Conservation (phyloP, 2,329 filamentous ascomycete genomes). For the Lachnellula arida region DNA sequence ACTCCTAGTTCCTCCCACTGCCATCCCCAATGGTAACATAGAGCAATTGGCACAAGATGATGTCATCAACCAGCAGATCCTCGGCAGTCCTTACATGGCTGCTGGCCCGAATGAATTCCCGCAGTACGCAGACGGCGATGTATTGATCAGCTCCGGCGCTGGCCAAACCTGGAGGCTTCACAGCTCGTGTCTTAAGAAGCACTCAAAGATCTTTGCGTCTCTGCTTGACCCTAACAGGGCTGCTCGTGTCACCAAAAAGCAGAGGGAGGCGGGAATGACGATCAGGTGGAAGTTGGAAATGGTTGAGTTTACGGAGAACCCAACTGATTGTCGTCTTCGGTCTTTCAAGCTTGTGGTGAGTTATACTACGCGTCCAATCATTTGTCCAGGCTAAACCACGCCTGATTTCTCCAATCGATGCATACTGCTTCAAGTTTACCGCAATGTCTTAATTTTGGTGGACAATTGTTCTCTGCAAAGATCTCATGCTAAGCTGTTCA, state of each 20-base stretch:
- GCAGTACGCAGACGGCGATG: constrained; percentile 22
- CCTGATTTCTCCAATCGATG: not conserved
- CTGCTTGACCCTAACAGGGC: constrained; percentile 9
- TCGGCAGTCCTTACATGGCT: not conserved
- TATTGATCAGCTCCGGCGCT: constrained; percentile 22
- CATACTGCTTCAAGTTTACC: not conserved
- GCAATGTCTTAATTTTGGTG: not conserved
- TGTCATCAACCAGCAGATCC: not conserved
- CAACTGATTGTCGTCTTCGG: constrained; percentile 16
- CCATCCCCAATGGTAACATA: too few species aligned
- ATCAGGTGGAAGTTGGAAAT: constrained; percentile 24
- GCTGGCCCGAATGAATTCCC: constrained; percentile 1
- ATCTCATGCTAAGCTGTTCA: not conserved
- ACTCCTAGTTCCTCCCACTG: too few species aligned
- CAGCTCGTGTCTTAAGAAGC: constrained; percentile 15
- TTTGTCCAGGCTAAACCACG: not conserved
- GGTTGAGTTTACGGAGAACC: constrained; percentile 11
- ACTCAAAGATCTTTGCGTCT: constrained; percentile 12
- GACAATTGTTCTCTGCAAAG: not conserved
- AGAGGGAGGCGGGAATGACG: constrained; percentile 9
- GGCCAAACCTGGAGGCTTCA: constrained; percentile 27
- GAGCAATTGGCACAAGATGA: not conserved
- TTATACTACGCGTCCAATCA: not conserved
- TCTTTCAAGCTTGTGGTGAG: constrained; percentile 23
- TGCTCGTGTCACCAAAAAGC: constrained; percentile 12